Conservation (phyloP, 2,329 filamentous ascomycete species). For the Cytospora paraplurivora region DNA sequence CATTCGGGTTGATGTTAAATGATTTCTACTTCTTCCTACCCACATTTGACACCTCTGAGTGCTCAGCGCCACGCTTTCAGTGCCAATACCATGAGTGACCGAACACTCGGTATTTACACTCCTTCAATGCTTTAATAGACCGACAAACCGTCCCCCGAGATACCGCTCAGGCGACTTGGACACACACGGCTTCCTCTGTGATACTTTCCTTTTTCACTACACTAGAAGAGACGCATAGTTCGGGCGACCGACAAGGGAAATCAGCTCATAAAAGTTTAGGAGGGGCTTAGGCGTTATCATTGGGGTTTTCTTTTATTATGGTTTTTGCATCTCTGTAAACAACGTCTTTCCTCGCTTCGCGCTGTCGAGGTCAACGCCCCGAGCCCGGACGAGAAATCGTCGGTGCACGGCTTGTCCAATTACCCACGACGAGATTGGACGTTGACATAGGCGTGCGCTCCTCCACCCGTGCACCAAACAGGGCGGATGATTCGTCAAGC, state of each 20-base stretch:
- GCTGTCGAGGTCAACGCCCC: constrained; percentile 10
- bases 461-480: not conserved
- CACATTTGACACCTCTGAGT: no score
- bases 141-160: constrained; percentile 17
- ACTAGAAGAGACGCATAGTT: constrained; percentile 28
- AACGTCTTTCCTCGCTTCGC: not conserved
- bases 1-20: not conserved
- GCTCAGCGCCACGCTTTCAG: not conserved
- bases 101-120: not conserved
- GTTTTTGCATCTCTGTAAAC: constrained; percentile 6
- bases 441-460: not conserved
- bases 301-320: constrained; percentile 9
- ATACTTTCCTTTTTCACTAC: constrained; percentile 21
- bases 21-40: not conserved
- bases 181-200: constrained; percentile 14
- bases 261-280: constrained; percentile 16
- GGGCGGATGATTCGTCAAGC: not conserved
- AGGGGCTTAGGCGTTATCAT: constrained; percentile 4
- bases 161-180: constrained; percentile 28
- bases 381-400: not conserved
- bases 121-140: constrained; percentile 10
- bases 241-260: constrained; percentile 28
- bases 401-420: not conserved
- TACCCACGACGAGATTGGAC: not conserved
- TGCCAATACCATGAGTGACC: not conserved